These are phyloP conservation scores for Coemansia sp. DNA, from an alignment of 192 early-diverging fungal genomes.

Conservation along the genomic window DNA sequence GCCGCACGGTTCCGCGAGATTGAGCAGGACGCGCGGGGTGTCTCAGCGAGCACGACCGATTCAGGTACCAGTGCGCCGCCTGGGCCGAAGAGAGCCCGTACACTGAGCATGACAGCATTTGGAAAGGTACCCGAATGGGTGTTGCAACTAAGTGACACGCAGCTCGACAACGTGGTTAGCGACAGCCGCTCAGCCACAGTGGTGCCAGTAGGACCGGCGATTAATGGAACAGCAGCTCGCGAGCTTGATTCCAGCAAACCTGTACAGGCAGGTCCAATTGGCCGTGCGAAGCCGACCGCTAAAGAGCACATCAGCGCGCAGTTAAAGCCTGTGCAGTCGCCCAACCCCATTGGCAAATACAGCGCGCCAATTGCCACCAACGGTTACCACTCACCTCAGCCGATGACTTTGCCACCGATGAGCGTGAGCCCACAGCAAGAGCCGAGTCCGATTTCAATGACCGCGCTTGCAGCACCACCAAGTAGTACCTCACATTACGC, in stretches of 20 bases:
- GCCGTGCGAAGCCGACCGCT: not conserved
- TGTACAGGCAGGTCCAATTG: not conserved
- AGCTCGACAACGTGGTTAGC: not conserved
- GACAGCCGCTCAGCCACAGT: not conserved
- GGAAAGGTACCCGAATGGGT: constrained; percentile 28
- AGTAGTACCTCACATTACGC: not conserved
- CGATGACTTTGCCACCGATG: constrained; percentile 21
- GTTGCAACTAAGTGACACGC: constrained; percentile 12
- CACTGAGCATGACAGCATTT: constrained; percentile 30
- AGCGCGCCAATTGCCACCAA: constrained; percentile 23
- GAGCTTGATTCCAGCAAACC: not conserved
- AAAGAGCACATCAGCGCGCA: not conserved
- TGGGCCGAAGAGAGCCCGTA: constrained; percentile 4
- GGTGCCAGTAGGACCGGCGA: not conserved
- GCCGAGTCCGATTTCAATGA: not conserved
- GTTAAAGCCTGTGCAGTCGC: not conserved
- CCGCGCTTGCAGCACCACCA: not conserved
- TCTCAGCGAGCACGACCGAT: constrained; percentile 6
- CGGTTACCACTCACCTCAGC: constrained; percentile 28
- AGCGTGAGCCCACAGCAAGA: not conserved
- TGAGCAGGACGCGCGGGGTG: constrained; percentile 16
- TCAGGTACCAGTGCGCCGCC: not conserved
- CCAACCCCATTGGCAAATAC: constrained; percentile 12
- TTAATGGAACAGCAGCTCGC: not conserved
- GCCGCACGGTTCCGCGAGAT: constrained; percentile 26